These are phyloP conservation scores for Rosellinia necatrix DNA, from an alignment of 2,329 filamentous ascomycete species.

Conservation along the genomic window DNA sequence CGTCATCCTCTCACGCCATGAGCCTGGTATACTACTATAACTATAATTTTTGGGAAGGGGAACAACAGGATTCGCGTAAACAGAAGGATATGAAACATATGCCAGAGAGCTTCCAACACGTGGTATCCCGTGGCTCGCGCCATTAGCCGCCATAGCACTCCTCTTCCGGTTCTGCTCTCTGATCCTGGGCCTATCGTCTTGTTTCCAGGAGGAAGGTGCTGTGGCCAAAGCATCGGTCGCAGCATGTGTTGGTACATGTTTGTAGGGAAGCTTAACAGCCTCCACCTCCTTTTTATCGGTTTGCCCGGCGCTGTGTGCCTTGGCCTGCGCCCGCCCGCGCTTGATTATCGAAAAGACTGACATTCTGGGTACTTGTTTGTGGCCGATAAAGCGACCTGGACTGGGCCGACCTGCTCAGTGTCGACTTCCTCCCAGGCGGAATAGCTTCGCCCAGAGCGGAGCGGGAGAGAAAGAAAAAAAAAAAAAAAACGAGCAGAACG, in stretches of 20 bases:
- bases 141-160: slow-evolving; percentile 52
- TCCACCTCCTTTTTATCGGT: slow-evolving; percentile 53
- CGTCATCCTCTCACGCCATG: slow-evolving; percentile 30
- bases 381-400: neutral
- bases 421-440: slow-evolving; percentile 1
- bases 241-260: slow-evolving; percentile 66
- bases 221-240: slow-evolving; percentile 61
- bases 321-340: slow-evolving; percentile 51
- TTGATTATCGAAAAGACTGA: slow-evolving; percentile 31
- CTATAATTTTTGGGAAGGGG: slow-evolving; percentile 50
- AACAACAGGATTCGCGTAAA: slow-evolving; percentile 46
- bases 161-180: slow-evolving; percentile 56
- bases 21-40: slow-evolving; percentile 45
- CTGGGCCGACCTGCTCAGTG: slow-evolving; percentile 6
- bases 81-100: slow-evolving; percentile 51
- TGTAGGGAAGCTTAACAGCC: slow-evolving; percentile 53
- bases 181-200: slow-evolving; percentile 52
- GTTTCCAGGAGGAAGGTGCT: slow-evolving; percentile 57
- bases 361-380: slow-evolving; percentile 16
- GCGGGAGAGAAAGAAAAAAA: neutral
- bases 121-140: slow-evolving; percentile 42
- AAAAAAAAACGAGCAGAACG: neutral
- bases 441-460: neutral
- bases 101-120: slow-evolving; percentile 55
- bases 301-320: slow-evolving; percentile 56